phyloP scores from a whole-genome alignment of 176 grass and related monocot genomes.

The Hsuehochloa calcarea region DNA sequence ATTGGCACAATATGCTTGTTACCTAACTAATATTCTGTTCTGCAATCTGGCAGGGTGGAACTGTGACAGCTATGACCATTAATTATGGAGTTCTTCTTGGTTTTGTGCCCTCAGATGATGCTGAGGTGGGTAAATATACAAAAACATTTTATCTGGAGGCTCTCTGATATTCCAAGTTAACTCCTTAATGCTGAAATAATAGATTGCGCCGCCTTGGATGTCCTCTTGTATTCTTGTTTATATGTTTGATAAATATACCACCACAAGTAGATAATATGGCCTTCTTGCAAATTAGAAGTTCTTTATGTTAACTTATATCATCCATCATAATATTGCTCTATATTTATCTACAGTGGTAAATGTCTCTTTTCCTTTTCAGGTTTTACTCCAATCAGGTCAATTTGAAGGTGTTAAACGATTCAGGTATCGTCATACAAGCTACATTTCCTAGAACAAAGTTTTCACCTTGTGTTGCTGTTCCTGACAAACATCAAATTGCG shows the following conservation, averaged over 20 bases:
- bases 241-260: conserved; percentile 26
- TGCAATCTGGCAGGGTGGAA: conserved; percentile 64
- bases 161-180: conserved; percentile 20
- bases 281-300: neutral
- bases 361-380: conserved; percentile 44
- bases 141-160: neutral
- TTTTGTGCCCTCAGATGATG: conserved; percentile 72
- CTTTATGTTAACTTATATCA: neutral
- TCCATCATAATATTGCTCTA: neutral
- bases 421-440: conserved; percentile 42
- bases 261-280: neutral
- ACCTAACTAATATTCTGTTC: conserved; percentile 9
- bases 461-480: neutral
- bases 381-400: conserved; percentile 74
- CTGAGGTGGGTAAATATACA: conserved; percentile 53
- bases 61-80: conserved; percentile 84
- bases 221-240: neutral
- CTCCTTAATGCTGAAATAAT: neutral
- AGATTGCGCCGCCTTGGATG: neutral
- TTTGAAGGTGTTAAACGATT: conserved; percentile 77
- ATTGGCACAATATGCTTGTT: neutral
- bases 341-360: neutral
- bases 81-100: conserved; percentile 87
- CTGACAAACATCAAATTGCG: neutral
- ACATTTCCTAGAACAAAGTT: neutral